Percentiles rank a stretch among this genome's conserved stretches.
These are phyloP conservation scores for Venustampulla echinocandica DNA, from an alignment of 495 filamentous ascomycete species.

Conservation along the genomic window DNA sequence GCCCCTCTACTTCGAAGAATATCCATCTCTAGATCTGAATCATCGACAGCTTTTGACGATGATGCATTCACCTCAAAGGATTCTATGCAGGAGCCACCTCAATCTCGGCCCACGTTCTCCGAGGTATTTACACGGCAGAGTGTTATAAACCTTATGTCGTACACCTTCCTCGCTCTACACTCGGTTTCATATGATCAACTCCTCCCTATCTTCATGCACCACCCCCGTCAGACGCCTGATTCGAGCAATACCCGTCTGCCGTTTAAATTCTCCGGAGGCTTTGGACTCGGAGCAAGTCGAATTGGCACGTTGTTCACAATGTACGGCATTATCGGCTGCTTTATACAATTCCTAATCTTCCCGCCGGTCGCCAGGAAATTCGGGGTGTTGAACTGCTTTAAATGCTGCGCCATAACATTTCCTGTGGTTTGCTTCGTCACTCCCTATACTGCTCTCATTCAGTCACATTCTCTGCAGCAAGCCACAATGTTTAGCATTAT, in stretches of 20 bases:
- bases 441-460: constrained; percentile 62
- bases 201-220: constrained; percentile 74
- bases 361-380: constrained; percentile 56
- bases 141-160: constrained; percentile 62
- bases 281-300: constrained; percentile 56
- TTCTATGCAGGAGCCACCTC: constrained; percentile 14
- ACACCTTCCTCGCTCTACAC: constrained; percentile 68
- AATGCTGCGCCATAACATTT: constrained; percentile 43
- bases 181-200: constrained; percentile 72
- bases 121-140: constrained; percentile 72
- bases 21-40: constrained; percentile 7
- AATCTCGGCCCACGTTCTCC: constrained; percentile 41
- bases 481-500: constrained; percentile 43
- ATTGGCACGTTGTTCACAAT: constrained; percentile 73
- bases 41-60: constrained; percentile 7
- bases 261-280: constrained; percentile 72
- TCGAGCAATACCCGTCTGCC: constrained; percentile 54
- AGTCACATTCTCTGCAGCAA: constrained; percentile 27
- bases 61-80: constrained; percentile 20
- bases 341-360: constrained; percentile 75
- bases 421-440: constrained; percentile 64
- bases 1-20: constrained; percentile 17
- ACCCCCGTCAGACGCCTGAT: constrained; percentile 45
- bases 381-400: constrained; percentile 63
- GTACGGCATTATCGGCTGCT: constrained; percentile 61